A percentile compares a stretch with the other conserved stretches of the same genome.
Conservation (phyloP, 106 monocot genomes). For the Gastrodia elata region DNA sequence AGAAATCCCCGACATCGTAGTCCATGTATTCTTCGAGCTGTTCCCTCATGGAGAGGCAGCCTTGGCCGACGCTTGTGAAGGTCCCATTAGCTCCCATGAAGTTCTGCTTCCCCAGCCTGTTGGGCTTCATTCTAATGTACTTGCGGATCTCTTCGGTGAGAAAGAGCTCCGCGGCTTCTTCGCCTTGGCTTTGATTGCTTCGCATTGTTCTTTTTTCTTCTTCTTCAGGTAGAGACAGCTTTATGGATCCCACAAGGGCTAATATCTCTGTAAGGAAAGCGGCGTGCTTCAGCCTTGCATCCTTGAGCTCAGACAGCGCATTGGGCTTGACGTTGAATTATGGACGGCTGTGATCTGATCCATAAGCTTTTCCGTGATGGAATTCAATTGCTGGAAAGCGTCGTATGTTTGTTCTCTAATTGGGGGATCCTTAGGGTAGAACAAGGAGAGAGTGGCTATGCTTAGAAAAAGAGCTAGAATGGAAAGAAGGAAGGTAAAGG, state of each 20-base stretch:
- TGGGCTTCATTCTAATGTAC: conserved; percentile 55
- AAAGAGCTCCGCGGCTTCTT: conserved; percentile 35
- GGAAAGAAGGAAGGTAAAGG: conserved; percentile 26
- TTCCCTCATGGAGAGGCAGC: conserved; percentile 53
- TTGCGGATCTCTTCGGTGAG: conserved; percentile 66
- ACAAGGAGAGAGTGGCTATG: conserved; percentile 26
- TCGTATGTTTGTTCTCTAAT: background rate
- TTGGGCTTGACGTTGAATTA: background rate
- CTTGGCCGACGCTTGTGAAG: conserved; percentile 63
- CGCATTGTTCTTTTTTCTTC: background rate
- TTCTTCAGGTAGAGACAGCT: background rate
- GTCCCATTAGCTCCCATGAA: conserved; percentile 79
- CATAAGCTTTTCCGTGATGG: conserved; percentile 30
- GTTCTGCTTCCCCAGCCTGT: conserved; percentile 63
- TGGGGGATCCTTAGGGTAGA: conserved; percentile 20
- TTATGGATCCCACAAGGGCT: conserved; percentile 18
- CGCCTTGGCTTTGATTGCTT: conserved; percentile 1
- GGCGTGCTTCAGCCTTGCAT: conserved; percentile 18
- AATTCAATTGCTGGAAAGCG: conserved; percentile 11
- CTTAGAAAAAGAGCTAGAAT: conserved; percentile 30
- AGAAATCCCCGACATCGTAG: conserved; percentile 72
- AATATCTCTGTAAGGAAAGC: conserved; percentile 41
- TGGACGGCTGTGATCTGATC: conserved; percentile 21
- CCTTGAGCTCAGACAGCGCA: background rate
- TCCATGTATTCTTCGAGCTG: conserved; percentile 78